Evolutionary conservation across 345 rosid genomes (phyloP).

Genomic region (Linum trigynum): DNA sequence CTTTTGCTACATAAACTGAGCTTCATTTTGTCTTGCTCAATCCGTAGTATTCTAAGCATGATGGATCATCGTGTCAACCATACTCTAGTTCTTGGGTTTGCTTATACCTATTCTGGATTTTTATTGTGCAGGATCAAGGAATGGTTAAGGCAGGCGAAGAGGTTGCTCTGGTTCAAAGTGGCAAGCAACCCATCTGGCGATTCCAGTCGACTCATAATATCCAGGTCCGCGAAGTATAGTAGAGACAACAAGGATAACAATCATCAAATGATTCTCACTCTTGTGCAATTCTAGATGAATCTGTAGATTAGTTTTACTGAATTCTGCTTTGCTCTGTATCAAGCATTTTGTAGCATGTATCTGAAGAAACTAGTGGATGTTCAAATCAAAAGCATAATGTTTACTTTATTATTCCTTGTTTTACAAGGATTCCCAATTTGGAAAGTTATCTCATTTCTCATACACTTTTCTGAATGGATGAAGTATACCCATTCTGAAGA

Average conservation of each 20-base stretch:
- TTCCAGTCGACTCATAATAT: slow-evolving; percentile 92
- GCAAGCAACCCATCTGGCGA: slow-evolving; percentile 90
- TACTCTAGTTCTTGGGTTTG: background rate
- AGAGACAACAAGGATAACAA: background rate
- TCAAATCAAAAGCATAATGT: background rate
- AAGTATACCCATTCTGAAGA: background rate
- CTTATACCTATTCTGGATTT: slow-evolving; percentile 1
- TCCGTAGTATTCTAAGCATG: background rate
- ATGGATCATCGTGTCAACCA: background rate
- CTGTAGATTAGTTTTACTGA: background rate
- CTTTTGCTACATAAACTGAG: background rate
- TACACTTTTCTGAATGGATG: background rate
- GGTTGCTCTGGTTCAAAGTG: slow-evolving; percentile 87
- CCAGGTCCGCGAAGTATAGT: slow-evolving; percentile 82
- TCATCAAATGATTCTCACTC: background rate
- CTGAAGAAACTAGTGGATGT: no score
- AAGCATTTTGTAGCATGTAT: background rate
- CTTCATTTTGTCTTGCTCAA: no score
- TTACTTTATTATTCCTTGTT: background rate
- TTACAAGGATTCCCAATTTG: background rate
- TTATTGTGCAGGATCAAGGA: slow-evolving; percentile 63
- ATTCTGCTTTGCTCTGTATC: background rate
- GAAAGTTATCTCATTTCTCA: background rate
- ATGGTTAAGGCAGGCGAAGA: slow-evolving; percentile 96
- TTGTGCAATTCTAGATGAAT: background rate